Percentiles rank a stretch among this genome's conserved stretches.
phyloP scores from a whole-genome alignment of 805 yeast genomes.

The Starmerella bacillaris region DNA sequence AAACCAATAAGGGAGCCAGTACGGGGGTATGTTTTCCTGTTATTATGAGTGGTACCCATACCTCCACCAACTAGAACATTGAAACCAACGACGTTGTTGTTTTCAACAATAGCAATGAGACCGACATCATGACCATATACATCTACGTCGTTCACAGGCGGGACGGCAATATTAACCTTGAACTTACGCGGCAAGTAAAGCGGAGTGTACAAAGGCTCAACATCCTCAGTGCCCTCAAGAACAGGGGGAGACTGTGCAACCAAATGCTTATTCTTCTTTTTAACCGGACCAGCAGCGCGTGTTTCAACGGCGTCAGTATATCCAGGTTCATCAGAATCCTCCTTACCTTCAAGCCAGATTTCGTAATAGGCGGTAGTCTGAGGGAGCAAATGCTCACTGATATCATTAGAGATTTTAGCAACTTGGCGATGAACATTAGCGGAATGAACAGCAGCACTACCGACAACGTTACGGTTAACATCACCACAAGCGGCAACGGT shows the following conservation, averaged over 20 bases:
- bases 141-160: slow-evolving; percentile 92
- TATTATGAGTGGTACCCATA: slow-evolving; percentile 96
- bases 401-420: slow-evolving; percentile 38
- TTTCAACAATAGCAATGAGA: slow-evolving; percentile 57
- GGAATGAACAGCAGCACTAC: slow-evolving; percentile 74
- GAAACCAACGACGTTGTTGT: slow-evolving; percentile 53
- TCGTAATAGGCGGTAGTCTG: slow-evolving; percentile 91
- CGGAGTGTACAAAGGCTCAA: slow-evolving; percentile 77
- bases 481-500: slow-evolving; percentile 98
- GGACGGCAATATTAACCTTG: slow-evolving; percentile 85
- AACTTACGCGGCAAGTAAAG: slow-evolving; percentile 87
- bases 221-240: slow-evolving; percentile 32
- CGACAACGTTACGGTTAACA: slow-evolving; percentile 89
- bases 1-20: slow-evolving; percentile 79
- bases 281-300: slow-evolving; percentile 53
- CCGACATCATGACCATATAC: slow-evolving; percentile 94
- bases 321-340: slow-evolving; percentile 40
- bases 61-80: slow-evolving; percentile 93
- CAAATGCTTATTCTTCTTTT: slow-evolving; percentile 44
- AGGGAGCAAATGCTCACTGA: slow-evolving; percentile 74
- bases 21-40: slow-evolving; percentile 90
- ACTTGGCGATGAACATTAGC: slow-evolving; percentile 67
- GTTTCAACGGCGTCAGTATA: slow-evolving; percentile 46
- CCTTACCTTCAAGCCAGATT: slow-evolving; percentile 83
- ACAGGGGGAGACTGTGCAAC: slow-evolving; percentile 61